These are phyloP conservation scores for Aspergillus taichungensis DNA, from an alignment of 495 filamentous ascomycete genomes.

Conservation along the genomic window DNA sequence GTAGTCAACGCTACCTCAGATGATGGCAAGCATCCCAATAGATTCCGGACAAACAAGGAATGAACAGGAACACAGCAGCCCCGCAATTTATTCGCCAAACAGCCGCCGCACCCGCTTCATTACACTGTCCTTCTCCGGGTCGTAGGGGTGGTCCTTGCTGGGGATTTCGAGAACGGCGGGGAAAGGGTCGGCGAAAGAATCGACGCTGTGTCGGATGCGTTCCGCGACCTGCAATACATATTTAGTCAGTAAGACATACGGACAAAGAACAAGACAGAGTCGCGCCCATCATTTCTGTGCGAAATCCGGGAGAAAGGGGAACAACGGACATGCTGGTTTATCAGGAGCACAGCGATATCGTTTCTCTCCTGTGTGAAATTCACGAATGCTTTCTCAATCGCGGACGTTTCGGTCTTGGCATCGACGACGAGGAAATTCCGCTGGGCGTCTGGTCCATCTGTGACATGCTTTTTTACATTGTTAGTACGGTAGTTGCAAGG, in stretches of 20 bases:
- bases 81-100: constrained; percentile 68
- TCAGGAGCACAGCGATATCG: constrained; percentile 91
- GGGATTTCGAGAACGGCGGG: constrained; percentile 79
- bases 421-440: constrained; percentile 98
- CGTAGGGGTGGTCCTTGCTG: constrained; percentile 98
- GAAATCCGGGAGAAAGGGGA: neutral
- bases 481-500: neutral
- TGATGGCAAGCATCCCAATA: too few relatives aligned
- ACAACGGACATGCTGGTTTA: constrained; percentile 90
- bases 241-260: neutral
- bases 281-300: neutral
- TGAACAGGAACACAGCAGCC: neutral
- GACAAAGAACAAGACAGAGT: neutral
- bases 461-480: constrained; percentile 54
- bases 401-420: constrained; percentile 73
- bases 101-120: constrained; percentile 80
- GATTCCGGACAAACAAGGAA: constrained; percentile 1
- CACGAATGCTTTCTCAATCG: constrained; percentile 88
- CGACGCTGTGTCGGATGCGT: constrained; percentile 69
- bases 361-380: constrained; percentile 80
- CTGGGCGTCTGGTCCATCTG: constrained; percentile 69
- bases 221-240: constrained; percentile 67
- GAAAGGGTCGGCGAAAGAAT: constrained; percentile 46
- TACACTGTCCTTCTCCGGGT: constrained; percentile 98
- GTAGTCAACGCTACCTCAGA: too few relatives aligned